These are phyloP conservation scores for Pichia occidentalis DNA, from an alignment of 805 yeast genomes.

Conservation along the genomic window DNA sequence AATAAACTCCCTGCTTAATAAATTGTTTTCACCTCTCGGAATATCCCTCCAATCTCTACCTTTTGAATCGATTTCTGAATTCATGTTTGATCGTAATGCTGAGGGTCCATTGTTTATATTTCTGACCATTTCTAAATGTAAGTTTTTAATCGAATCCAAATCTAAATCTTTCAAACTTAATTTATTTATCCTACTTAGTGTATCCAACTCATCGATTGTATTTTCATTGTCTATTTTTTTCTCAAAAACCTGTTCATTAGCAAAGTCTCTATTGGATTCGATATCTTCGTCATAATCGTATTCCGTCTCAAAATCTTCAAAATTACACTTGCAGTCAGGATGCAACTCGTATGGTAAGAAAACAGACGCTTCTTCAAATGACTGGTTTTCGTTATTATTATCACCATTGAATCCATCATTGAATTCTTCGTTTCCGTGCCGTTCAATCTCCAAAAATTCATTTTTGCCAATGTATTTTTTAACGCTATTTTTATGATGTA, in stretches of 20 bases:
- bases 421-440: slow-evolving; percentile 21
- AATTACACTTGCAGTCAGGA: slow-evolving; percentile 33
- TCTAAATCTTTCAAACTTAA: slow-evolving; percentile 4
- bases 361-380: neutral
- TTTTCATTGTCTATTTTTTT: slow-evolving; percentile 13
- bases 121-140: slow-evolving; percentile 7
- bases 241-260: slow-evolving; percentile 11
- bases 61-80: slow-evolving; percentile 46
- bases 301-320: slow-evolving; percentile 21
- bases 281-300: slow-evolving; percentile 18
- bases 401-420: slow-evolving; percentile 16
- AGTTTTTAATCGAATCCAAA: neutral
- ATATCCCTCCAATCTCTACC: slow-evolving; percentile 72
- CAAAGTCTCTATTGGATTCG: slow-evolving; percentile 15
- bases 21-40: slow-evolving; percentile 51
- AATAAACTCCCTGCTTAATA: slow-evolving; percentile 26
- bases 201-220: slow-evolving; percentile 1
- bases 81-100: slow-evolving; percentile 31
- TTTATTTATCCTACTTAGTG: neutral
- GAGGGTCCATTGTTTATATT: slow-evolving; percentile 17
- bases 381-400: slow-evolving; percentile 8
- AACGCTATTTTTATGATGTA: slow-evolving; percentile 4
- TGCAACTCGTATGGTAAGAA: slow-evolving; percentile 24
- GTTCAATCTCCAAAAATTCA: slow-evolving; percentile 18
- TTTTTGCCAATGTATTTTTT: slow-evolving; percentile 14